Conservation (phyloP, 805 yeast species). For the Candida patagonica region DNA sequence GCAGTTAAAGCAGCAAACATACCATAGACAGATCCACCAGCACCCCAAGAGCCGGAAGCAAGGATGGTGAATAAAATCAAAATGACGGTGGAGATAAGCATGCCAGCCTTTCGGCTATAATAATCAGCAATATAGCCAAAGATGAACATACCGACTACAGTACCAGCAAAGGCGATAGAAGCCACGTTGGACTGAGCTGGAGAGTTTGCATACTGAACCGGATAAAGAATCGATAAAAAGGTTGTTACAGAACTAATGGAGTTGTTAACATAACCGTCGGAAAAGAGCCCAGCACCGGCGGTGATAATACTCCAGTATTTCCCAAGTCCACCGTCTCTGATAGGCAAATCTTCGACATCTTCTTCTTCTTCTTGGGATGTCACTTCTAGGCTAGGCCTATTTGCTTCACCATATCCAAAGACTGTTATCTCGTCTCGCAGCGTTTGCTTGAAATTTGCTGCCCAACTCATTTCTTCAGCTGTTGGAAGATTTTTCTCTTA, state of each 20-base stretch:
- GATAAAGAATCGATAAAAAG: conserved; percentile 59
- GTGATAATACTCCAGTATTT: conserved; percentile 63
- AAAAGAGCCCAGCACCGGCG: conserved; percentile 87
- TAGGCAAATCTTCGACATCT: not conserved
- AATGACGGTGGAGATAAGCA: conserved; percentile 68
- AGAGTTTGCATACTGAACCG: conserved; percentile 49
- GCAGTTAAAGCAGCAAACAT: conserved; percentile 76
- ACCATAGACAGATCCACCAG: conserved; percentile 56
- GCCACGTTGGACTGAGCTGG: conserved; percentile 71
- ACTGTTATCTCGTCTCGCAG: no score
- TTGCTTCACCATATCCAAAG: no score
- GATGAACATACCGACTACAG: conserved; percentile 72
- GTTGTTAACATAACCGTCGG: conserved; percentile 88
- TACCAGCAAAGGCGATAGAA: conserved; percentile 86
- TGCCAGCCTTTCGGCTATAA: conserved; percentile 71
- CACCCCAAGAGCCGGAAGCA: conserved; percentile 85
- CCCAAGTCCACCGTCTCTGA: conserved; percentile 9
- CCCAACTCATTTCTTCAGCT: no score
- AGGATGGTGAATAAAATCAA: conserved; percentile 71
- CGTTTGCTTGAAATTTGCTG: no score
- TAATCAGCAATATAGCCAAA: conserved; percentile 80
- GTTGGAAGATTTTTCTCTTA: no score
- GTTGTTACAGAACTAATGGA: conserved; percentile 71
- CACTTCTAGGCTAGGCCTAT: no score
- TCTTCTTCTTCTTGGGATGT: conserved; percentile 6